A percentile compares a stretch with the other conserved stretches of the same genome.
Conservation (phyloP, 73 alveolate genomes). For the Symbiodinium natans region DNA sequence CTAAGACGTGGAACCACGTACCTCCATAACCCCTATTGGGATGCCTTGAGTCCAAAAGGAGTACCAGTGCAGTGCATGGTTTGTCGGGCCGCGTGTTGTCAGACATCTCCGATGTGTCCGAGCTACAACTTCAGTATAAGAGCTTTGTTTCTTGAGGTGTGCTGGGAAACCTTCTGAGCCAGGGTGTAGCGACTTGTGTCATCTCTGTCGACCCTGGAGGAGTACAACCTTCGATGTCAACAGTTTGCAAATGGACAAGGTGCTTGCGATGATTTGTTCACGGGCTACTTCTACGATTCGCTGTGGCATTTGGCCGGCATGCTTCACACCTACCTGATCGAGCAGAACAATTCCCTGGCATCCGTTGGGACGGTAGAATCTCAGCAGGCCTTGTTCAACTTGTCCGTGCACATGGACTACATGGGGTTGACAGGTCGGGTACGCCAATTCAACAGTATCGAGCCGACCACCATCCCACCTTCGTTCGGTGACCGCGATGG, state of each 20-base stretch:
- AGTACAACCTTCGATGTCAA: conserved; percentile 16
- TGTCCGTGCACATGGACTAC: conserved; percentile 48
- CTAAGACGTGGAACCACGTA: no score
- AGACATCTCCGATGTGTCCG: neutral
- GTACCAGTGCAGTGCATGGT: neutral
- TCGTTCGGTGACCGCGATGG: conserved; percentile 85
- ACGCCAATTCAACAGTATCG: conserved; percentile 53
- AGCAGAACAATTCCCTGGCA: conserved; percentile 31
- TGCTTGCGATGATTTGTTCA: conserved; percentile 33
- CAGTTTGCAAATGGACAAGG: conserved; percentile 57
- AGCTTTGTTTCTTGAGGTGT: neutral
- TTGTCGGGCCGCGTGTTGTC: neutral
- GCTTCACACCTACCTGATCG: conserved; percentile 16
- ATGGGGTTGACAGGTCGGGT: conserved; percentile 58
- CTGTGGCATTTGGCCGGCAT: conserved; percentile 69
- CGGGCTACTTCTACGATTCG: conserved; percentile 64
- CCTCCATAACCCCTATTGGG: no score
- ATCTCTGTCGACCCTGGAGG: no score
- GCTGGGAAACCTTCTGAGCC: no score
- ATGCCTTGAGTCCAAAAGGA: no score
- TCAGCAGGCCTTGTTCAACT: neutral
- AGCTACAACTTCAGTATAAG: neutral
- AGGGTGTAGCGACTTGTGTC: no score
- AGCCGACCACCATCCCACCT: conserved; percentile 54
- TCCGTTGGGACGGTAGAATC: neutral